Evolutionary conservation across 768 basidiomycete genomes (phyloP), one percentile per base, ranked within the genome.

Genomic region (Suillus spraguei): DNA sequence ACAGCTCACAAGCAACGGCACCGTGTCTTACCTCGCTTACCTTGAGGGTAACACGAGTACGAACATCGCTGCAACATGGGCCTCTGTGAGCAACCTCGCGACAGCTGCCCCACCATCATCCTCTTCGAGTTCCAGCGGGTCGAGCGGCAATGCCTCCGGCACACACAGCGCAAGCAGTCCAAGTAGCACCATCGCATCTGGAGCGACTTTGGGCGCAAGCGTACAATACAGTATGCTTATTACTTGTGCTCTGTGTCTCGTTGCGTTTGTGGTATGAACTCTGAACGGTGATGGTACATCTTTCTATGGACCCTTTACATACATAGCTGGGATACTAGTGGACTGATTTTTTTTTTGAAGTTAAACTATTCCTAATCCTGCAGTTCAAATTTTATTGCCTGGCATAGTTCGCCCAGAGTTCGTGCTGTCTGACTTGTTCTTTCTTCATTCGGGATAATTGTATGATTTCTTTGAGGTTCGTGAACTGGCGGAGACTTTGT

Each of bases 1-100:
- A 17, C 91, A 93, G 72, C 83, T 93, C 33, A 80, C 87, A 47
- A 85, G 83, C 32, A 78, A 78, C 3, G 90, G 90, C 54, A 76
- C 78, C 1, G 79, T 92, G 22, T 84, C 80, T 14, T 92, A 80
- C 79, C 74, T 92, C 41, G 82, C 86, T 1, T 90, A 84, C 77
- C 81, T 73, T 64, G 74, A 81, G 56, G 79, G 77, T n/a, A 76
- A 81, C 63, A 70, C 76, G 9, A 70, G 70, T 24, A 72, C 79
- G 32, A 85, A 85, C 71, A 68, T 80, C 4, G 74, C 73, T 1
- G 82, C 84, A 5, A 67, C 79, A 35, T 90, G 88, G 87, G 76
- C 76, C 35, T 62, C 70, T 13, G 79, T 90, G 13, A 69, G 71
- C 44, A 72, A 74, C 56, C 77, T 90, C 35, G 79, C 81, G 35